phyloP scores from a whole-genome alignment of 805 yeast genomes.

The Wickerhamomyces canadensis region DNA sequence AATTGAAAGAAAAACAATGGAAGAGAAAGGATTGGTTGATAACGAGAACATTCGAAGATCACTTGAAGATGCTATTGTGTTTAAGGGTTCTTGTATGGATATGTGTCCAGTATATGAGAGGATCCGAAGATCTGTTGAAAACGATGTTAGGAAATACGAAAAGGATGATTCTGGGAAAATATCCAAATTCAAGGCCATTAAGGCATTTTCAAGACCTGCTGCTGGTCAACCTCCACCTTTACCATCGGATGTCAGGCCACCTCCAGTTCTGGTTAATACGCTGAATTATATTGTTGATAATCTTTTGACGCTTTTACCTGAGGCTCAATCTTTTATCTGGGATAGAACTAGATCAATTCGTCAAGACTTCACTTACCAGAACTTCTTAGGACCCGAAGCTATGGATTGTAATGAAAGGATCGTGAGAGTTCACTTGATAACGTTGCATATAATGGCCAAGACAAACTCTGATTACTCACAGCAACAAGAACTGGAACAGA shows the following conservation, averaged over 20 bases:
- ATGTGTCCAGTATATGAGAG: slow-evolving; percentile 97
- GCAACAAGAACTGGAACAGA: slow-evolving; percentile 94
- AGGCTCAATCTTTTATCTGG: slow-evolving; percentile 89
- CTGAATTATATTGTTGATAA: slow-evolving; percentile 66
- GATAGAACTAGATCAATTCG: slow-evolving; percentile 94
- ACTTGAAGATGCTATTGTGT: slow-evolving; percentile 81
- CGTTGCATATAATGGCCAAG: slow-evolving; percentile 82
- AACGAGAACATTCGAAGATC: slow-evolving; percentile 77
- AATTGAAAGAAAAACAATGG: slow-evolving; percentile 73
- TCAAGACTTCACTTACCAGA: slow-evolving; percentile 95
- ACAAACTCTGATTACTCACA: slow-evolving; percentile 69
- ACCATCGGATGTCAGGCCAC: slow-evolving; percentile 97
- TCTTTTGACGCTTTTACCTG: slow-evolving; percentile 64
- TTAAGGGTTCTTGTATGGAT: slow-evolving; percentile 82
- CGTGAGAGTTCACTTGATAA: slow-evolving; percentile 79
- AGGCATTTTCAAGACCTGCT: slow-evolving; percentile 93
- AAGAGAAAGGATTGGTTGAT: slow-evolving; percentile 75
- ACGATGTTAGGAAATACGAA: slow-evolving; percentile 77
- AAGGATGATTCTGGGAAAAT: slow-evolving; percentile 56
- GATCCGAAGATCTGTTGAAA: slow-evolving; percentile 79
- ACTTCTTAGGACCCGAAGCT: slow-evolving; percentile 90
- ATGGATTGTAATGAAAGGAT: slow-evolving; percentile 88
- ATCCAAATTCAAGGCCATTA: slow-evolving; percentile 59
- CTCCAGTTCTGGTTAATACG: slow-evolving; percentile 61
- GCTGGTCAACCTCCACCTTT: slow-evolving; percentile 98